phyloP scores from a whole-genome alignment of 1,284 basidiomycete species.

The Gomphus sp. region DNA sequence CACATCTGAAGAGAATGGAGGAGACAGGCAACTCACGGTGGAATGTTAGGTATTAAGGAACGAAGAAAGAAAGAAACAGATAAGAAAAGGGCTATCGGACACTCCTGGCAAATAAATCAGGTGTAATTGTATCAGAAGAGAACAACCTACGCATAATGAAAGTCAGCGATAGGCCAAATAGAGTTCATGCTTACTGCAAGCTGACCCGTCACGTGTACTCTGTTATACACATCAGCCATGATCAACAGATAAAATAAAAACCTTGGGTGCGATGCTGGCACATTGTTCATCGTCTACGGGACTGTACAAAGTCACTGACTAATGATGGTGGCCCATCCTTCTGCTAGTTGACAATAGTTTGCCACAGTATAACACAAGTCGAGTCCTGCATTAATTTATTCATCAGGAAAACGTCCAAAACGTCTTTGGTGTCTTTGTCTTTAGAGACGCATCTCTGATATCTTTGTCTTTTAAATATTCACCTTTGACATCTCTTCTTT shows the following conservation, averaged over 20 bases:
- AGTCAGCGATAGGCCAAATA: background rate
- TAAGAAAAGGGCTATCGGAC: background rate
- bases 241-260: background rate
- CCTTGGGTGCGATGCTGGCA: constrained; percentile 64
- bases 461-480: too few species aligned
- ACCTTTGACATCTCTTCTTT: too few species aligned
- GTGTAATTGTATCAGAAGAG: background rate
- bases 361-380: constrained; percentile 7
- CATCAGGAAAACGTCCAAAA: too few species aligned
- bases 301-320: constrained; percentile 24
- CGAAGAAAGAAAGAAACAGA: background rate
- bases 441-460: too few species aligned
- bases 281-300: constrained; percentile 76
- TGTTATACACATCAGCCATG: constrained; percentile 14
- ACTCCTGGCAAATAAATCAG: background rate
- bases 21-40: background rate
- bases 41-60: background rate
- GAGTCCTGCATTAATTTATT: too few species aligned
- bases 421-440: too few species aligned
- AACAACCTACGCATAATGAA: constrained; percentile 16
- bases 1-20: background rate
- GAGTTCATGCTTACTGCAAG: background rate
- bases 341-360: constrained; percentile 32
- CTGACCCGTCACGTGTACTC: constrained; percentile 62
- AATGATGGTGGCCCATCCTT: constrained; percentile 51